These are phyloP conservation scores for Vigna radiata DNA, from an alignment of 306 rosid genomes.

Conservation along the genomic window DNA sequence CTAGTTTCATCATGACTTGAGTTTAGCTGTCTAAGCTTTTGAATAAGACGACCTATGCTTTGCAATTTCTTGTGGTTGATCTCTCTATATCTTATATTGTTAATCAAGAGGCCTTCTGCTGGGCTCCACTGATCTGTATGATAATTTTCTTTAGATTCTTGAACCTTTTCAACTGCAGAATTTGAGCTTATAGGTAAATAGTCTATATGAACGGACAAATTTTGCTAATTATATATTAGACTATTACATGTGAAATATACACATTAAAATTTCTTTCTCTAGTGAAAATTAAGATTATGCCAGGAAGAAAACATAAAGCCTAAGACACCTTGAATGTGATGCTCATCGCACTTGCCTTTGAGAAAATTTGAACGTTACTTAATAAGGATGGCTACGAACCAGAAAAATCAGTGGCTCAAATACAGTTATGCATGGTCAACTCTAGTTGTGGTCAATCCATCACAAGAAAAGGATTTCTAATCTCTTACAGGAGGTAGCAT, in stretches of 20 bases:
- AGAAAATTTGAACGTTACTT: neutral
- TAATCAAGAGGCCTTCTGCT: slow-evolving; percentile 40
- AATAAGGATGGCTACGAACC: neutral
- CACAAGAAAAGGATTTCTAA: slow-evolving; percentile 8
- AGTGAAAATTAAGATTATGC: neutral
- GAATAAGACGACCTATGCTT: slow-evolving; percentile 70
- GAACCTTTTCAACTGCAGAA: slow-evolving; percentile 47
- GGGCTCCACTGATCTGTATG: slow-evolving; percentile 57
- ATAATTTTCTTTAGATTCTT: slow-evolving; percentile 45
- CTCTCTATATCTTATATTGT: slow-evolving; percentile 47
- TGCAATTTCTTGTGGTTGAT: slow-evolving; percentile 65
- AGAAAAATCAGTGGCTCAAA: slow-evolving; percentile 18
- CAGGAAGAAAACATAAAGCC: slow-evolving; percentile 5
- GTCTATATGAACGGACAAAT: neutral
- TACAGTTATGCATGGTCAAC: neutral
- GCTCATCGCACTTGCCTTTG: slow-evolving; percentile 1
- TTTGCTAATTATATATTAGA: slow-evolving; percentile 5
- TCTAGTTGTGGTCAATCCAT: slow-evolving; percentile 5
- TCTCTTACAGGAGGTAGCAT: neutral
- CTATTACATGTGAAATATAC: neutral
- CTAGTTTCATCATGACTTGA: slow-evolving; percentile 71
- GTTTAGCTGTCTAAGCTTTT: slow-evolving; percentile 72
- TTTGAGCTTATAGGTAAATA: slow-evolving; percentile 31
- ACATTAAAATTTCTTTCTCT: slow-evolving; percentile 9
- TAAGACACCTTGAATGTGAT: neutral